Evolutionary conservation across 2,329 filamentous ascomycete genomes (phyloP), one percentile per base, ranked within the genome.

Genomic region (Epichloe glyceriae): DNA sequence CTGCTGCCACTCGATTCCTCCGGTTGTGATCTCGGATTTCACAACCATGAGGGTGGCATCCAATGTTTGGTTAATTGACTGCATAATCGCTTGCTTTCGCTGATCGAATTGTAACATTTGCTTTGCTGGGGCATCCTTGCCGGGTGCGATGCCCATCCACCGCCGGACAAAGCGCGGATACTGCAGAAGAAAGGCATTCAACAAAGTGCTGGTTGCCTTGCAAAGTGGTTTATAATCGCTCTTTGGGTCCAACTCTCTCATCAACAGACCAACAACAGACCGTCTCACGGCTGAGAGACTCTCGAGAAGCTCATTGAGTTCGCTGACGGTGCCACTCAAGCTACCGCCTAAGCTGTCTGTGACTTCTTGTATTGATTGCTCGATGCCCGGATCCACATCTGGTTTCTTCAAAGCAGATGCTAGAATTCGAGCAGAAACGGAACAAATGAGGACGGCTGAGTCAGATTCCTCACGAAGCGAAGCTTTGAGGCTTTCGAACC

Each of bases 81-180:
- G 74, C 33, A 71, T 65, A 33, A 82, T 60, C 1, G 74, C 58
- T 50, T 77, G 73, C 37, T 76, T 73, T 38, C 80, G 71, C 55
- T 83, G 78, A 54, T 83, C 79, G 59, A 80, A 81, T 38, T 80
- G 76, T 33, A 83, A 60, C 37, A 76, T 67, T 10, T 79, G 75
- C 56, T 83, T 84, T 7, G 78, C 70, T 12, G 69, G 64, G 19
- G 74, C 71, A 35, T 73, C 72, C 12, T 71, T 70, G 4, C 67
- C 67, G 0, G 80, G 78, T 1, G 73, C 66, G 50, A 77, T 78
- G 12, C 81, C 81, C 2, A 84, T 66, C 78, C 81, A 85, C 44
- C 80, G 72, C 6, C 78, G 66, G 45, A 75, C 70, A 57, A 85
- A 80, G 2, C 79, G 73, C 12, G 81, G 80, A 53, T 79, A 75